phyloP scores from a whole-genome alignment of 352 stramenopile species.

The Pythium monospermum region DNA sequence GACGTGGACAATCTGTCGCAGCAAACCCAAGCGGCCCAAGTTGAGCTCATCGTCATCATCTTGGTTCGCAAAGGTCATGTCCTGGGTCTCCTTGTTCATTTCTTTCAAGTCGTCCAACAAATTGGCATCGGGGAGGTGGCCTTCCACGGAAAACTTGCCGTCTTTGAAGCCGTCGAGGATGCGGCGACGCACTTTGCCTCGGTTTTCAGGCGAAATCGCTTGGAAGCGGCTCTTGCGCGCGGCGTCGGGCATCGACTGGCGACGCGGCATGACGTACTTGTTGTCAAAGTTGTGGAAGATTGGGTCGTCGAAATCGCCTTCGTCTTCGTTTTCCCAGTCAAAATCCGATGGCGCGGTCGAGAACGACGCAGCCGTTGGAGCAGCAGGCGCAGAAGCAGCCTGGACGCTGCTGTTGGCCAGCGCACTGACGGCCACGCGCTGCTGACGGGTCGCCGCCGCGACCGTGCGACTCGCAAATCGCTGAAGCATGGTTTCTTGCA shows the following conservation, averaged over 20 bases:
- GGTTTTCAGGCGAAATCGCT: conserved; percentile 64
- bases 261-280: conserved; percentile 43
- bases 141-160: conserved; percentile 54
- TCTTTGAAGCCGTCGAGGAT: conserved; percentile 81
- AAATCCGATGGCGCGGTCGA: conserved; percentile 24
- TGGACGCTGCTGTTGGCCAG: too few relatives aligned
- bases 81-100: conserved; percentile 64
- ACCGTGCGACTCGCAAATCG: conserved; percentile 46
- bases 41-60: conserved; percentile 61
- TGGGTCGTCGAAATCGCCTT: conserved; percentile 58
- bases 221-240: conserved; percentile 77
- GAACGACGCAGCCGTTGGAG: conserved; percentile 38
- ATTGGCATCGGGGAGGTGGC: conserved; percentile 54
- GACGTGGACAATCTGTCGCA: conserved; percentile 81
- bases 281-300: conserved; percentile 65
- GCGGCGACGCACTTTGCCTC: conserved; percentile 66
- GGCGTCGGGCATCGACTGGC: conserved; percentile 69
- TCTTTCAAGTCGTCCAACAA: conserved; percentile 58
- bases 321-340: conserved; percentile 63
- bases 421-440: too few relatives aligned
- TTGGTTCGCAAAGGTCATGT: conserved; percentile 64
- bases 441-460: conserved; percentile 23
- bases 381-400: conserved; percentile 4
- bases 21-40: conserved; percentile 55
- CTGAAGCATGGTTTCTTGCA: conserved; percentile 57